Conservation (phyloP, 2,329 filamentous ascomycete genomes). For the Penicillium sp. region DNA sequence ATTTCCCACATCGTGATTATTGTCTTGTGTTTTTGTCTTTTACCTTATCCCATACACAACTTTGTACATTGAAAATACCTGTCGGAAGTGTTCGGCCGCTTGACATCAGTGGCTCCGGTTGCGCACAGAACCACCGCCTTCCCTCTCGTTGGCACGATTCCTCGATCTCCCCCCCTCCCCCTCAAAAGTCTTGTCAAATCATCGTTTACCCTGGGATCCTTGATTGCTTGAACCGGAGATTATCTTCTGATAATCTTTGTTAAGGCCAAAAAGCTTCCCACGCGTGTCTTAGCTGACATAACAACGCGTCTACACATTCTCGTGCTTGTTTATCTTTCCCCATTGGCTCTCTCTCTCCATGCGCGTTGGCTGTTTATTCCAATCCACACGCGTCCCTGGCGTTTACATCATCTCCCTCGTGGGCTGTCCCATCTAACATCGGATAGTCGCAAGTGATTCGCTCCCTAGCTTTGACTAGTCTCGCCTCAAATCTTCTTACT, state of each 20-base stretch:
- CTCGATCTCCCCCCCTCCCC: constrained; percentile 14
- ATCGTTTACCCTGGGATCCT: constrained; percentile 20
- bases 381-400: constrained; percentile 17
- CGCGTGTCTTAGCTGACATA: constrained; percentile 21
- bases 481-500: constrained; percentile 20
- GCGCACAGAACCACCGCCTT: constrained; percentile 17
- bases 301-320: constrained; percentile 22
- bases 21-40: background rate
- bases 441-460: constrained; percentile 17
- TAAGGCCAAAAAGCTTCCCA: constrained; percentile 22
- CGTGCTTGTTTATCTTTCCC: constrained; percentile 2
- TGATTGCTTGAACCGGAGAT: constrained; percentile 22
- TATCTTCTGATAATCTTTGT: constrained; percentile 11
- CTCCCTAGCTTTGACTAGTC: constrained; percentile 3
- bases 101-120: constrained; percentile 14
- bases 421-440: constrained; percentile 17
- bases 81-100: constrained; percentile 15
- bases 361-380: constrained; percentile 12
- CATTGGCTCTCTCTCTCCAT: constrained; percentile 15
- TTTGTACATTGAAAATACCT: background rate
- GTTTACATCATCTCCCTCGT: constrained; percentile 19
- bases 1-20: too few relatives aligned
- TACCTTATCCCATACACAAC: background rate
- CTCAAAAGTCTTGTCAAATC: constrained; percentile 18
- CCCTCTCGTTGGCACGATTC: constrained; percentile 21